Percentiles rank a stretch among this genome's conserved stretches.
Conservation (phyloP, 257 asterid genomes). For the Penstemon davidsonii region DNA sequence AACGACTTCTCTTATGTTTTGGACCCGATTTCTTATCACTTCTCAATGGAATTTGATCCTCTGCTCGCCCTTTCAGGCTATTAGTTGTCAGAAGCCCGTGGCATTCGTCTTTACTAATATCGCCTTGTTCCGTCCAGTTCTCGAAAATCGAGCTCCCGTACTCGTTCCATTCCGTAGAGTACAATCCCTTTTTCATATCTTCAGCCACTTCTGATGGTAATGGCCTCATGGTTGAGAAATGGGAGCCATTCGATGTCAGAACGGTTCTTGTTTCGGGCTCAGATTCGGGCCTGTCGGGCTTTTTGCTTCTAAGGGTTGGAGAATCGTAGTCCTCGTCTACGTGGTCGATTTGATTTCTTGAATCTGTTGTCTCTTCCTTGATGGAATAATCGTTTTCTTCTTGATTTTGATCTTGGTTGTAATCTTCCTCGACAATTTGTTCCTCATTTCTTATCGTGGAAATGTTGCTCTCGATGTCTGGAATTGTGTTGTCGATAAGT, state of each 20-base stretch:
- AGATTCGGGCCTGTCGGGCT: slow-evolving; percentile 19
- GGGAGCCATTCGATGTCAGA: slow-evolving; percentile 33
- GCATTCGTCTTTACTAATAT: neutral
- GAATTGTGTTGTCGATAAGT: slow-evolving; percentile 36
- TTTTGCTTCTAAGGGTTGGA: slow-evolving; percentile 22
- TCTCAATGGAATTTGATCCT: slow-evolving; percentile 32
- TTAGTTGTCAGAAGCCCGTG: slow-evolving; percentile 11
- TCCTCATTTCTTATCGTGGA: slow-evolving; percentile 2
- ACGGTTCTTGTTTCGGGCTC: slow-evolving; percentile 31
- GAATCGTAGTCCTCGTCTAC: slow-evolving; percentile 9
- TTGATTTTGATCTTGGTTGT: neutral
- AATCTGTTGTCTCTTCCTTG: slow-evolving; percentile 13
- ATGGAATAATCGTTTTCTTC: neutral
- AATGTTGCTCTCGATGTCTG: slow-evolving; percentile 32
- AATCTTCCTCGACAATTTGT: slow-evolving; percentile 1
- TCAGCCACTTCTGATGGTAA: slow-evolving; percentile 61
- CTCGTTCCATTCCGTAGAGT: slow-evolving; percentile 35
- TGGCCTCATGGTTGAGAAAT: slow-evolving; percentile 45
- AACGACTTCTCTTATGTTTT: slow-evolving; percentile 15
- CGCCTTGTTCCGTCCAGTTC: slow-evolving; percentile 56
- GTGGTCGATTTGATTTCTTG: slow-evolving; percentile 1
- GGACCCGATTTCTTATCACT: slow-evolving; percentile 4
- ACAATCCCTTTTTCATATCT: slow-evolving; percentile 49
- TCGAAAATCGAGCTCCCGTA: slow-evolving; percentile 71
- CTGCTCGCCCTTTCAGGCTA: slow-evolving; percentile 25